Base-by-base conservation (phyloP, 768 basidiomycete genomes). In the Coprinopsis strossmayeri region DNA sequence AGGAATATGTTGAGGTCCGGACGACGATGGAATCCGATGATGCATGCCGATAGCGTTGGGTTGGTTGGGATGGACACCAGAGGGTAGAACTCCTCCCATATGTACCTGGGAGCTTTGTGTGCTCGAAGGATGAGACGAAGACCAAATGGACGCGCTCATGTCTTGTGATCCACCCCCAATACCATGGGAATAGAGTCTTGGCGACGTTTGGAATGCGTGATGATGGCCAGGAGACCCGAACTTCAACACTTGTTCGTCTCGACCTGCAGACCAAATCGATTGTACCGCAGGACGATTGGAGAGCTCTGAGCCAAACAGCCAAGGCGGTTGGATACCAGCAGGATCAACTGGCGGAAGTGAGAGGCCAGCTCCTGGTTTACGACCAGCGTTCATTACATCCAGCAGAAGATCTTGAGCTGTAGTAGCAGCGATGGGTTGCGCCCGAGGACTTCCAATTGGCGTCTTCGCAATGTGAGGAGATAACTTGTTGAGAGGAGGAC, bases 401-500 rank as follows among this genome's bases (percentile, higher is more conserved):
- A 79, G 77, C 35, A 87, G 57, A 1, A 88, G 69, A 57, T 87
- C 86, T 57, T 81, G 72, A 0, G 86, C 86, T 11, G 85, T 88
- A 0, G 74, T 82, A 13, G 64, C 59, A 34, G 64, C 57, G 0
- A 60, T 49, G n/a, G 57, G 56, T n/a, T 62, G n/a, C 67, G 54
- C 4, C 52, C 53, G 25, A 52, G 47, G 26, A 39, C 30, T 34
- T 48, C 49, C 30, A 12, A 50, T 38, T 1, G 49, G 49, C 23
- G 49, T 50, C 35, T 45, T 50, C 3, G 42, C 30, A 30, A 23
- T 58, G 35, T 55, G 45, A 38, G 47, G 40, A 18, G 53, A 53
- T 12, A 46, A 39, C 25, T 52, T 56, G 30, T 15, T 32, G 49
- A 43, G 48, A 15, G 45, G 44, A 35, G 49, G 49, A 37, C 44